Evolutionary conservation across 2,329 filamentous ascomycete species (phyloP), one percentile per base, ranked within the genome.

Genomic region (Apiospora phragmitis): DNA sequence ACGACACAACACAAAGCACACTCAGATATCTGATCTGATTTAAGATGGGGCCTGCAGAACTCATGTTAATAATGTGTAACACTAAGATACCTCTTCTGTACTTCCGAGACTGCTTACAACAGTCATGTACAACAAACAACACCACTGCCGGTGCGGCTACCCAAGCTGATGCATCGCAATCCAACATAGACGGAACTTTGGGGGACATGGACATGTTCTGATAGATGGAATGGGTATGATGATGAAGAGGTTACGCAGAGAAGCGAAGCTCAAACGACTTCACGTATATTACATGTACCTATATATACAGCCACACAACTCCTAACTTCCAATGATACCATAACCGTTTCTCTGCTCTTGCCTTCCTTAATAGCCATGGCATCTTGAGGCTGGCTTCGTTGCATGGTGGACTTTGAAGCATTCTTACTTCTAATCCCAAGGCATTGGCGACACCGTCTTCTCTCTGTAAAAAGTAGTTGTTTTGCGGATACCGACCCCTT

Each of bases 391-490:
- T 24, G 24, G 24, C 24, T 51, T 51, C 12, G 24, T 29, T 8
- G 26, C 6, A 16, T 16, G 18, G 26, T 29, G 47, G 8, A 24
- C 3, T 12, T 49, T 21, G 4, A 21, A 45, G 6, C 16, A 21
- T 18, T 7, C 16, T 45, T 45, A 7, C 43, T 45, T 9, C 21
- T 47, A 21, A 24, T 24, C n/a, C 7, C 21, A 2, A n/a, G 45
- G 11, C 45, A 0, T 91, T 87, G 18, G 92, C 88, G 4, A 93
- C 83, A 0, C 90, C 88, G 77, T 97, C 94, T 76, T 94, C 92
- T 4, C 94, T 87, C 9, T 94, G 85, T 1, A 97, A 86, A 3
- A 89, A 84, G 77, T 96, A 97, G 67, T 97, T 93, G 0, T 89
- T 87, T 42, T 89, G 83, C 0, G 97, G 83, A 71, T 97, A 97